phyloP scores from a whole-genome alignment of 1,284 basidiomycete species.

The Farysia itapuensis region DNA sequence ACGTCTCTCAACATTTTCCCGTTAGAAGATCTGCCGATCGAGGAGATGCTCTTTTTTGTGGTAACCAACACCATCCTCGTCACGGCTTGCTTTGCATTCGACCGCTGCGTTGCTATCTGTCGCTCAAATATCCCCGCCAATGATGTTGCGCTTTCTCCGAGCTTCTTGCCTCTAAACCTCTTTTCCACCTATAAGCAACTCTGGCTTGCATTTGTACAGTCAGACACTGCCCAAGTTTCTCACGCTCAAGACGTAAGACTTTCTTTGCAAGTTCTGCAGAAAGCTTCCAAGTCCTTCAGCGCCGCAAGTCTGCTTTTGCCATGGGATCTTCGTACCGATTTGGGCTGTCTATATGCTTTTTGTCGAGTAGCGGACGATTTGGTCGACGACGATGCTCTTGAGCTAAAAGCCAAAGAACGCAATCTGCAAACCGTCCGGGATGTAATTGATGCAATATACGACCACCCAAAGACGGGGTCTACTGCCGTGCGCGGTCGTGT shows the following conservation, averaged over 20 bases:
- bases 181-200: constrained; percentile 22
- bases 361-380: constrained; percentile 47
- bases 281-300: constrained; percentile 46
- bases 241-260: constrained; percentile 11
- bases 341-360: constrained; percentile 50
- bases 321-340: constrained; percentile 51
- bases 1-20: constrained; percentile 51
- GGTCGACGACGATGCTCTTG: constrained; percentile 35
- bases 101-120: constrained; percentile 48
- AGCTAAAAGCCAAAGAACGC: constrained; percentile 11
- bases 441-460: constrained; percentile 31
- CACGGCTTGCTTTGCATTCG: constrained; percentile 51
- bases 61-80: constrained; percentile 54
- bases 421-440: constrained; percentile 17
- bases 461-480: too few relatives aligned
- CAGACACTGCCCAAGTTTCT: constrained; percentile 3
- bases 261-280: constrained; percentile 18
- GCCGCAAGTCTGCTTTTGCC: constrained; percentile 44
- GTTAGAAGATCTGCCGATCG: constrained; percentile 50
- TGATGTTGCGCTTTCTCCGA: constrained; percentile 31
- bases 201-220: constrained; percentile 38
- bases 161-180: constrained; percentile 29
- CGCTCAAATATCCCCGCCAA: constrained; percentile 2
- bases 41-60: constrained; percentile 55
- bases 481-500: neutral